Evolutionary conservation across 2,329 filamentous ascomycete species (phyloP).

Genomic region (Diaporthe nobilis): DNA sequence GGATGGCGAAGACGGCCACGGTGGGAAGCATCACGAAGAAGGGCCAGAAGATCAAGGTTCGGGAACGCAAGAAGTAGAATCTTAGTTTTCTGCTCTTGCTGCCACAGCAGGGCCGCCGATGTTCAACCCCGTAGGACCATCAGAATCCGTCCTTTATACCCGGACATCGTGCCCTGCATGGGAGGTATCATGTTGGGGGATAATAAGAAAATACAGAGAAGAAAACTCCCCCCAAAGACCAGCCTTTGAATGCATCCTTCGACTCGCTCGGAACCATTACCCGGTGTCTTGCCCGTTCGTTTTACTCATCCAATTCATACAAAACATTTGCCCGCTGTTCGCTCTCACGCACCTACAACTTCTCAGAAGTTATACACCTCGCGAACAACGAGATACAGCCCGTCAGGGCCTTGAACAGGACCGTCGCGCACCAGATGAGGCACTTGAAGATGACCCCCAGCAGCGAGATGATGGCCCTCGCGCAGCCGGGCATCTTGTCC

Average conservation of each 20-base stretch:
- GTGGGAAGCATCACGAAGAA: slow-evolving; percentile 71
- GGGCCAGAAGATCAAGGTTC: slow-evolving; percentile 74
- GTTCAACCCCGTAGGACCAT: slow-evolving; percentile 16
- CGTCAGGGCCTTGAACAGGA: slow-evolving; percentile 67
- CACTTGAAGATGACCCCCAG: slow-evolving; percentile 69
- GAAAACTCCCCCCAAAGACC: slow-evolving; percentile 34
- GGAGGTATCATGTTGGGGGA: slow-evolving; percentile 40
- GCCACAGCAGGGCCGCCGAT: neutral
- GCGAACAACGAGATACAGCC: slow-evolving; percentile 66
- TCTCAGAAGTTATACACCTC: slow-evolving; percentile 63
- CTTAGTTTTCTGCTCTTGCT: slow-evolving; percentile 16
- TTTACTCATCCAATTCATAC: slow-evolving; percentile 38
- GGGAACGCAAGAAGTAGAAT: slow-evolving; percentile 72
- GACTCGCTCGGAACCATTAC: slow-evolving; percentile 35
- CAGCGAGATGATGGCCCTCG: slow-evolving; percentile 65
- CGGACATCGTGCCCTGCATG: slow-evolving; percentile 23
- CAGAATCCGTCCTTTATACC: slow-evolving; percentile 20
- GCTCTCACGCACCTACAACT: slow-evolving; percentile 49
- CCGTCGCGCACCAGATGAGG: slow-evolving; percentile 70
- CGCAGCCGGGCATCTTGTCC: slow-evolving; percentile 65
- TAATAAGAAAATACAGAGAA: slow-evolving; percentile 31
- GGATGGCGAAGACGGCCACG: slow-evolving; percentile 76
- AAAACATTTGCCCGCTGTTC: slow-evolving; percentile 18
- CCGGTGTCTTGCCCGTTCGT: slow-evolving; percentile 26
- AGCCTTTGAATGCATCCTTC: slow-evolving; percentile 29